Evolutionary conservation across 177 flowering plant genomes (phyloP).

Genomic region (Vitis hybrid): DNA sequence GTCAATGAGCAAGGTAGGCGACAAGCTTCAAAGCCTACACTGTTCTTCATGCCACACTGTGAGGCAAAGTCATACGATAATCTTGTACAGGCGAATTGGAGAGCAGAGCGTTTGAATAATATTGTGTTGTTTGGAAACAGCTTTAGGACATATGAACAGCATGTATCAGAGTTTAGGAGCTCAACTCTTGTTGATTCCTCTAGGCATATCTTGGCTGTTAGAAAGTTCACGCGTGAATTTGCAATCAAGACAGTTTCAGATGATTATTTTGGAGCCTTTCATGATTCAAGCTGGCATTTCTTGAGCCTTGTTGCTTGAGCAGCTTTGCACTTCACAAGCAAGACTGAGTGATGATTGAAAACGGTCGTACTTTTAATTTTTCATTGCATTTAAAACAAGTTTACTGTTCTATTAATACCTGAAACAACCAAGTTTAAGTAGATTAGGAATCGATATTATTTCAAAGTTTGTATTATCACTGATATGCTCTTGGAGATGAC

Average conservation of each 20-base stretch:
- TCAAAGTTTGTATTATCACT: too few relatives aligned
- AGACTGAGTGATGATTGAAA: too few relatives aligned
- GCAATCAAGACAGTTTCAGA: conserved; percentile 45
- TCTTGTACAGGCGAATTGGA: conserved; percentile 72
- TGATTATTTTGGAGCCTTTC: not conserved
- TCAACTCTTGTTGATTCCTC: conserved; percentile 30
- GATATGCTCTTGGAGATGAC: too few relatives aligned
- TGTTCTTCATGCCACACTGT: conserved; percentile 96
- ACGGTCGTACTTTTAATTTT: conserved; percentile 51
- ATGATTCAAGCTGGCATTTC: too few relatives aligned
- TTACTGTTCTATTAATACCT: too few relatives aligned
- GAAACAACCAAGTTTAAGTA: too few relatives aligned
- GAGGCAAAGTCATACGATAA: conserved; percentile 76
- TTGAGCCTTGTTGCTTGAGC: too few relatives aligned
- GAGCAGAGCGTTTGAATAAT: conserved; percentile 32
- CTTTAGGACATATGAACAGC: conserved; percentile 54
- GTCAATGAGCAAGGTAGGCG: conserved; percentile 77
- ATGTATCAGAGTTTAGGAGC: conserved; percentile 31
- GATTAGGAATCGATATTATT: too few relatives aligned
- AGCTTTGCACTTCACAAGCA: too few relatives aligned
- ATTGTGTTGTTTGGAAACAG: conserved; percentile 77
- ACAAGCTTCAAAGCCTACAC: conserved; percentile 53
- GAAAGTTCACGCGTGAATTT: conserved; percentile 49
- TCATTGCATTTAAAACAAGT: conserved; percentile 10
- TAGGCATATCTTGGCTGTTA: conserved; percentile 44